Evolutionary conservation across 1,284 basidiomycete genomes (phyloP).

Genomic region (Apiotrichum veenhuisii): DNA sequence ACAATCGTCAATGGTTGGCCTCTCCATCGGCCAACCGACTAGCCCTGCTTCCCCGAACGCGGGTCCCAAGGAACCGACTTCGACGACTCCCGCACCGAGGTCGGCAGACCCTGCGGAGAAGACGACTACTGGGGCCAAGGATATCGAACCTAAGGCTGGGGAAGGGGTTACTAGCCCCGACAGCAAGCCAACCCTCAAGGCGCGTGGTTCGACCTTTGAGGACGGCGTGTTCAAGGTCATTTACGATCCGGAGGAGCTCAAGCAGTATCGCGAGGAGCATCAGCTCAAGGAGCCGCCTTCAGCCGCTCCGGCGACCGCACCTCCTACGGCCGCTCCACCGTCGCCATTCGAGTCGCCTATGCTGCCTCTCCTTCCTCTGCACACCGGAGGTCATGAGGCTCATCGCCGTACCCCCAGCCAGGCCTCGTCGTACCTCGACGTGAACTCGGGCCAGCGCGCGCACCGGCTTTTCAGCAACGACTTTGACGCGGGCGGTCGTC

Average conservation of each 20-base stretch:
- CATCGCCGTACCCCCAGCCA: neutral
- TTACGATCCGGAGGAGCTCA: constrained; percentile 29
- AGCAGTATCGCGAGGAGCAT: constrained; percentile 20
- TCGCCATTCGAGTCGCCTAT: neutral
- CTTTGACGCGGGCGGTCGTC: neutral
- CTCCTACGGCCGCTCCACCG: neutral
- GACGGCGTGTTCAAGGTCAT: constrained; percentile 26
- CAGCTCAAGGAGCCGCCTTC: neutral
- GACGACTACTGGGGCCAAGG: neutral
- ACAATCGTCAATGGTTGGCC: neutral
- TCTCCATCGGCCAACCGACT: neutral
- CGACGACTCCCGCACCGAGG: too few species aligned
- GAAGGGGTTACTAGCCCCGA: neutral
- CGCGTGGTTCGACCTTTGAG: constrained; percentile 19
- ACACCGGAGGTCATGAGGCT: neutral
- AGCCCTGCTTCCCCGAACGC: too few species aligned
- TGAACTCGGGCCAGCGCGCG: neutral
- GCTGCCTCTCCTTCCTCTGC: neutral
- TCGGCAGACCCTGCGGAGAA: neutral
- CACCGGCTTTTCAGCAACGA: neutral
- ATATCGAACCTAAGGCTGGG: neutral
- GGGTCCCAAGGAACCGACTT: too few species aligned
- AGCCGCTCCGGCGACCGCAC: neutral
- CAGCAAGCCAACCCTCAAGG: constrained; percentile 5
- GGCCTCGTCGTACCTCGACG: neutral